Conservation (phyloP, 768 basidiomycete species). For the Suillus lakei region DNA sequence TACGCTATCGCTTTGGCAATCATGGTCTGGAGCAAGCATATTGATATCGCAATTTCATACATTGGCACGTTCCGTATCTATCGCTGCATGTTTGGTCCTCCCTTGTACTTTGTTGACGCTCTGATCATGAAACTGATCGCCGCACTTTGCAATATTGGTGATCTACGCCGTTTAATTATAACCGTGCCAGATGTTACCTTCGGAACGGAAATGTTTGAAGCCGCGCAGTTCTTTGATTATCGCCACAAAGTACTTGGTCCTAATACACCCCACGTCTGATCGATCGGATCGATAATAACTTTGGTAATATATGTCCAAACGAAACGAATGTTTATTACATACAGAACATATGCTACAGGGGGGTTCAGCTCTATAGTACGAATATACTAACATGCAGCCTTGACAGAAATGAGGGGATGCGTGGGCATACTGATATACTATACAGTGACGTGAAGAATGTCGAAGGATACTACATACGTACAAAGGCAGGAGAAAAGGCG, state of each 20-base stretch:
- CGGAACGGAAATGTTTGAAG: not conserved
- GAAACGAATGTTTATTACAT: not conserved
- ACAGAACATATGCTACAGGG: constrained; percentile 1
- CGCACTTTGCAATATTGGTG: not conserved
- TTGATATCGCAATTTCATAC: not conserved
- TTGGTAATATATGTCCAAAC: not conserved
- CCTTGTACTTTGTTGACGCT: not conserved
- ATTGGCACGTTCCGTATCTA: not conserved
- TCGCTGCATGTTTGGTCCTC: not conserved
- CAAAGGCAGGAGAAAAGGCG: not conserved
- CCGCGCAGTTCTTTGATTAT: not conserved
- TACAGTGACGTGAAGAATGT: not conserved
- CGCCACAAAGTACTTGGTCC: not conserved
- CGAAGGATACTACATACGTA: not conserved
- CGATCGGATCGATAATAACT: not conserved
- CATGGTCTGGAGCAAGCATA: not conserved
- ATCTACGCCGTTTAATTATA: not conserved
- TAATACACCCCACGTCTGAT: not conserved
- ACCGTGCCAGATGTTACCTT: not conserved
- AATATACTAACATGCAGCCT: not conserved
- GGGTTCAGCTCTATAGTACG: not conserved
- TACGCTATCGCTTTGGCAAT: constrained; percentile 1
- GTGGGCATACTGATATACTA: not conserved
- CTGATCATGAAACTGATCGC: not conserved
- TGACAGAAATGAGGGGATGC: not conserved